Base-by-base conservation (phyloP, 345 rosid genomes). In the Pugionium dolabratum region DNA sequence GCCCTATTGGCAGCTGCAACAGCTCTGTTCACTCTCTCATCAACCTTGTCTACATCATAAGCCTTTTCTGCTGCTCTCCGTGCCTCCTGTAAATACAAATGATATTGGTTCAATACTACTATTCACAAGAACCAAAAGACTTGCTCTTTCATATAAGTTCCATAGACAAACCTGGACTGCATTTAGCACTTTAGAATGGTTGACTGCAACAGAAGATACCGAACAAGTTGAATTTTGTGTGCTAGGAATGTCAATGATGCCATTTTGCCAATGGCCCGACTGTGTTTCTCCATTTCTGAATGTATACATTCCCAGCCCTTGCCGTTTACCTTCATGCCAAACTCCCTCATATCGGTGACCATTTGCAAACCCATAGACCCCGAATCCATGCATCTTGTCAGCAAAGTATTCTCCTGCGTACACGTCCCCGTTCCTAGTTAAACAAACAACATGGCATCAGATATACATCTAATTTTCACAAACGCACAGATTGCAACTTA, bases 321-420 rank as follows among this genome's bases (percentile, higher is more conserved):
- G 92, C 76, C 98, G 76, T 69, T 90, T 81, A 62, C 98, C 94
- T 78, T 93, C 98, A 73, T 93, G 97, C 97, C 97, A 90, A 37
- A 97, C 96, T 70, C 98, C 98, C 69, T 88, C 98, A n/a, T 86
- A 90, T 1, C 82, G 83, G 79, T 90, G 97, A 52, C 96, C 97
- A 69, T 90, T 90, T 28, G 89, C 98, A 75, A 93, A 93, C 7
- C 61, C 66, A 73, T 90, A 93, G 10, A 88, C 86, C 45, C 98
- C 98, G 52, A 88, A 93, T 11, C 98, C 98, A 73, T 93, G 97
- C 95, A 90, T 90, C 84, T 85, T 93, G 84, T 93, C 97, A 0
- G 94, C 96, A 76, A 93, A 93, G 79, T 93, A 93, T 75, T 93
- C 97, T 47, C 98, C 97, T 44, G 98, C 85, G 80, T 85, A 93